phyloP scores from a whole-genome alignment of 345 rosid genomes.

The Turnera subulata region DNA sequence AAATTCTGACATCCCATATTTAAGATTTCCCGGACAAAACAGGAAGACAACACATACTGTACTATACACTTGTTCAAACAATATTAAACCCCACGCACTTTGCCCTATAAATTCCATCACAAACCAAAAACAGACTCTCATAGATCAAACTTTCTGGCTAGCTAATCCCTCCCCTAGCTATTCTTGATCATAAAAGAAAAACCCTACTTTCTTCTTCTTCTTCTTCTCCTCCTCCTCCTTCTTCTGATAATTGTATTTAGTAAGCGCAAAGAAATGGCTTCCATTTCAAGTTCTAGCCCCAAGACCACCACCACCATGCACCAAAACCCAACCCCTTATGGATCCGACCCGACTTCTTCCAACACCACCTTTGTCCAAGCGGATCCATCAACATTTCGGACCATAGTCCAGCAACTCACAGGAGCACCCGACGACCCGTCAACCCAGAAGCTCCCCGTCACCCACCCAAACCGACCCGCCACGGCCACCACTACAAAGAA shows the following conservation, averaged over 20 bases:
- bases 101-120: too few relatives aligned
- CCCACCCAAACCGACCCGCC: constrained; percentile 27
- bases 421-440: constrained; percentile 56
- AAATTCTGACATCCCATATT: too few relatives aligned
- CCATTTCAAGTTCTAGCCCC: constrained; percentile 11
- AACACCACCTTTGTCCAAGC: constrained; percentile 90
- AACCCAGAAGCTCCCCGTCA: constrained; percentile 48
- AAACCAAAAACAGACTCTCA: too few relatives aligned
- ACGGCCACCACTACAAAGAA: constrained; percentile 21
- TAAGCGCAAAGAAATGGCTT: constrained; percentile 24
- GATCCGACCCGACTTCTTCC: constrained; percentile 43
- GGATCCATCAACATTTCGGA: constrained; percentile 74
- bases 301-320: constrained; percentile 23
- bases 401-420: constrained; percentile 84
- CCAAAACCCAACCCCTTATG: constrained; percentile 29
- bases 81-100: too few relatives aligned
- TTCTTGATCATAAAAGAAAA: constrained; percentile 10
- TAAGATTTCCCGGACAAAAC: too few relatives aligned
- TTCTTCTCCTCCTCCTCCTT: neutral
- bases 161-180: neutral
- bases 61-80: too few relatives aligned
- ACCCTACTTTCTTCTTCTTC: neutral
- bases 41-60: too few relatives aligned
- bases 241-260: too few relatives aligned
- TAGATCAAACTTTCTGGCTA: neutral